Conservation (phyloP, 306 rosid genomes). For the Cucumis cinereus region DNA sequence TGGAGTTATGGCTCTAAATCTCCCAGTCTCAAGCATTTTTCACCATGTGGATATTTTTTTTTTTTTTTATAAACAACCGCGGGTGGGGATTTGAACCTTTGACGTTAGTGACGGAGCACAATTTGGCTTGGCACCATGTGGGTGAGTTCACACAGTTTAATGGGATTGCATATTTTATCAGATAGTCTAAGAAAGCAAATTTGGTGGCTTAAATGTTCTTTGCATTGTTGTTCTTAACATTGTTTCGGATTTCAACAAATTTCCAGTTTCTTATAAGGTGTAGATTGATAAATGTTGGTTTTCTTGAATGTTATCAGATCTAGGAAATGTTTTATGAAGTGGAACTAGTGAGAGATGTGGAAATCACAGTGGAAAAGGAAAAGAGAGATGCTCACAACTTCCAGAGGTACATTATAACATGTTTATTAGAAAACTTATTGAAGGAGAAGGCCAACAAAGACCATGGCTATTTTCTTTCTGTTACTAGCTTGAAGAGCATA, state of each 20-base stretch:
- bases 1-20: neutral
- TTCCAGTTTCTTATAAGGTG: neutral
- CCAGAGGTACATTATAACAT: constrained; percentile 12
- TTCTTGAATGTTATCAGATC: constrained; percentile 8
- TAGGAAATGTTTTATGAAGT: constrained; percentile 24
- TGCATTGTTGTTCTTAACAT: neutral
- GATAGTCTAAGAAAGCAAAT: neutral
- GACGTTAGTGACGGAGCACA: too few relatives aligned
- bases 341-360: constrained; percentile 21
- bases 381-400: constrained; percentile 6
- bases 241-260: neutral
- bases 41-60: neutral
- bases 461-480: constrained; percentile 31
- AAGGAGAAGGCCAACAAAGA: constrained; percentile 26
- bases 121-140: neutral
- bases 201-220: neutral
- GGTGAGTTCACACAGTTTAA: neutral
- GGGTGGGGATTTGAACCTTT: too few relatives aligned
- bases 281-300: neutral
- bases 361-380: constrained; percentile 11
- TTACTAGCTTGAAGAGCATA: constrained; percentile 26
- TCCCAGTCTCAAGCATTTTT: neutral
- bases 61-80: too few relatives aligned
- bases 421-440: constrained; percentile 23
- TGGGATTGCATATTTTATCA: neutral